Base-by-base conservation (phyloP, 2,329 filamentous ascomycete genomes). In the Colletotrichum chlorophyti region DNA sequence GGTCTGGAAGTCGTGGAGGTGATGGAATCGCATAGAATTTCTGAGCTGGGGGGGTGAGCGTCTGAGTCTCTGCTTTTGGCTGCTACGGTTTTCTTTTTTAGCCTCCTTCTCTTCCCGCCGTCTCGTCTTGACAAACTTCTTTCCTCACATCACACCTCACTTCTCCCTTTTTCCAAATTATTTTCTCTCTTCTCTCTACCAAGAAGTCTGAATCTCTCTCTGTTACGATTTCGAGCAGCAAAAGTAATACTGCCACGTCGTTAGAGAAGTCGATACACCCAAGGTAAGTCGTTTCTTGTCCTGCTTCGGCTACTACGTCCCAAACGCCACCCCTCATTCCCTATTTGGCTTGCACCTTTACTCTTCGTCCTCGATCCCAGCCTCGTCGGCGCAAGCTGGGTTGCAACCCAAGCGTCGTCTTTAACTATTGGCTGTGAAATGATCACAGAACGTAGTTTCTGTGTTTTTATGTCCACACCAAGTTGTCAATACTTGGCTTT, bases 1-100 rank as follows among this genome's bases (percentile, higher is more conserved):
- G 52, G 46, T 59, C 63, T 64, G 63, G 63, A 64, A 64, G 62
- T 46, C 38, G 49, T 57, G 51, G 55, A 60, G 69, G 66, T 69
- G 74, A 71, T 78, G 70, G 75, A 78, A 78, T 76, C 75, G 66
- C 71, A 78, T 78, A 75, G 75, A 78, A 78, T 72, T 74, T 71
- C 72, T 69, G 65, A 66, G 67, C 54, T 63, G 65, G 60, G 55
- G 60, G 54, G 53, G 60, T 62, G 63, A 61, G 58, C 61, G 61
- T 62, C 51, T 59, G 57, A 50, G 47, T 54, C 48, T 42, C 32
- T 51, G 49, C 43, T 32, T 47, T 31, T 38, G 24, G 19, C 54
- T 58, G n/a, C 23, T 41, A 21, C 55, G 32, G 63, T 52, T 65
- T 69, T 72, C 72, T 72, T 73, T 76, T 76, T 74, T 73, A 73